phyloP scores from a whole-genome alignment of 148 eudicot species.

The Rhododendron ovatum region DNA sequence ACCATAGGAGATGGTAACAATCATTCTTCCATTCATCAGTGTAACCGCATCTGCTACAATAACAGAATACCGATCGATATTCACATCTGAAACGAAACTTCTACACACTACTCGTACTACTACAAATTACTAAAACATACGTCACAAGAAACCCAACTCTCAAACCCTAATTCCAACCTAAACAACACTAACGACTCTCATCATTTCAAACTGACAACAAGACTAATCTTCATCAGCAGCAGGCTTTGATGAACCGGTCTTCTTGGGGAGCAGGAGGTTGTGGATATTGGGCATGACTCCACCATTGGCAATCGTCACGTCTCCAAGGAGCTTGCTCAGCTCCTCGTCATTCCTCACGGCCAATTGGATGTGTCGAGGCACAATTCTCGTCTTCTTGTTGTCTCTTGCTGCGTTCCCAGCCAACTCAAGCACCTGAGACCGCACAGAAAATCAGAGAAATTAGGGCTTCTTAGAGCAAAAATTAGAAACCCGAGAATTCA shows the following conservation, averaged over 20 bases:
- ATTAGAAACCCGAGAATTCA: too few species aligned
- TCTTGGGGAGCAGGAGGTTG: constrained; percentile 5
- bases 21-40: constrained; percentile 1
- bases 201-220: not conserved
- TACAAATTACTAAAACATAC: not conserved
- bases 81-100: not conserved
- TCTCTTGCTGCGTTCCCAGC: constrained; percentile 3
- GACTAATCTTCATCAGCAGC: not conserved
- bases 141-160: not conserved
- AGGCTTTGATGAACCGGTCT: not conserved
- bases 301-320: not conserved
- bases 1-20: not conserved
- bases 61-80: not conserved
- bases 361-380: constrained; percentile 6
- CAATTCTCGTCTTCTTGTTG: constrained; percentile 6
- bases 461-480: too few species aligned
- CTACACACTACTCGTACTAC: not conserved
- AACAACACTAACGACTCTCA: not conserved
- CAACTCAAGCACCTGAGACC: constrained; percentile 1
- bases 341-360: constrained; percentile 1
- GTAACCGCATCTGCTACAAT: not conserved
- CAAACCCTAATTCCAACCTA: not conserved
- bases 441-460: too few species aligned
- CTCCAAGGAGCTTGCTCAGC: constrained; percentile 5
- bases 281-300: constrained; percentile 9